These are phyloP conservation scores for Ophiosphaerella narmari DNA, from an alignment of 2,329 filamentous ascomycete genomes.

Conservation along the genomic window DNA sequence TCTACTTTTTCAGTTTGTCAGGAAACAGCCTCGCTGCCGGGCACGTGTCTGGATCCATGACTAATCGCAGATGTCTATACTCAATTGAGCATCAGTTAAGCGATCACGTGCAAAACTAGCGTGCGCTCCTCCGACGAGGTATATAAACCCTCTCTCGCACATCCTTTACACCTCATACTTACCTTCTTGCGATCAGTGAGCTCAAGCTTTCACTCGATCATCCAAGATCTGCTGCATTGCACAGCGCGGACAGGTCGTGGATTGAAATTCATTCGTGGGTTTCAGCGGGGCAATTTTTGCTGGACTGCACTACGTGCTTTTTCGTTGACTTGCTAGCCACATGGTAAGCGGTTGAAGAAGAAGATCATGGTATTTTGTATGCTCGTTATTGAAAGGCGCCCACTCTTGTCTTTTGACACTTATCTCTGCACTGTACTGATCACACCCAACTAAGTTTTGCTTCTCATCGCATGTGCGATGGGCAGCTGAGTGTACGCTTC, in stretches of 20 bases:
- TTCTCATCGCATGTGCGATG: too few relatives aligned
- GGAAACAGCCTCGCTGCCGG: too few relatives aligned
- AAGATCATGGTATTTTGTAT: conserved; percentile 1
- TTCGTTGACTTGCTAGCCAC: conserved; percentile 45
- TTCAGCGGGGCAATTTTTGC: conserved; percentile 38
- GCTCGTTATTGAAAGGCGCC: too few relatives aligned
- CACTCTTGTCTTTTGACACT: too few relatives aligned
- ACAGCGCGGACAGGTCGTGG: conserved; percentile 40
- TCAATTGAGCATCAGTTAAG: too few relatives aligned
- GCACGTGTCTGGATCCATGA: too few relatives aligned
- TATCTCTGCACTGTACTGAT: too few relatives aligned
- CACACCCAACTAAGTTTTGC: too few relatives aligned
- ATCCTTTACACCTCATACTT: not conserved
- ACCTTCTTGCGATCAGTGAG: conserved; percentile 40
- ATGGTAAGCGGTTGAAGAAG: conserved; percentile 45
- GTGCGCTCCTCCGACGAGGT: not conserved
- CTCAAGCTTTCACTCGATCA: conserved; percentile 36
- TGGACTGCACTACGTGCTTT: conserved; percentile 24
- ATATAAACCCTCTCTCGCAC: conserved; percentile 3
- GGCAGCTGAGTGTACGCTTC: too few relatives aligned
- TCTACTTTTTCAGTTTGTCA: too few relatives aligned
- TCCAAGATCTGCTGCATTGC: conserved; percentile 42
- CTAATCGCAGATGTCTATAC: too few relatives aligned
- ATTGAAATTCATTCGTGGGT: conserved; percentile 42
- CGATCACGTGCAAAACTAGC: not conserved